phyloP scores from a whole-genome alignment of 1,139 yeast genomes.

The Yamadazyma conglobata region DNA sequence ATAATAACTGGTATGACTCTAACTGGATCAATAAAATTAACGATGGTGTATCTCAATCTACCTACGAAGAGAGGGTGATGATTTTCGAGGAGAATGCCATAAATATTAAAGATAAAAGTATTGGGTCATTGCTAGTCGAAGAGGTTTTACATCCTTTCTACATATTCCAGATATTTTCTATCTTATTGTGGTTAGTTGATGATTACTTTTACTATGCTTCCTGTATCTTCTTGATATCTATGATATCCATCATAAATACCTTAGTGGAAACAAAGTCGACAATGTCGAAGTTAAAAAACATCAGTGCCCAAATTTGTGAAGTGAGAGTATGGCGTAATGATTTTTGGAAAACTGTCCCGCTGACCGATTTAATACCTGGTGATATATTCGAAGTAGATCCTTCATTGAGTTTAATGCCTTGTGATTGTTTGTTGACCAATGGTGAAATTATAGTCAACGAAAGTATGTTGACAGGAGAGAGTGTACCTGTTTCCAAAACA shows the following conservation, averaged over 20 bases:
- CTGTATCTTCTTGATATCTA: constrained; percentile 84
- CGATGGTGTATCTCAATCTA: constrained; percentile 69
- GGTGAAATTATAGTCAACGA: constrained; percentile 96
- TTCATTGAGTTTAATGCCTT: constrained; percentile 66
- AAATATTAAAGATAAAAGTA: constrained; percentile 71
- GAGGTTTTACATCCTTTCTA: constrained; percentile 95
- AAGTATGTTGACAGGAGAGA: constrained; percentile 95
- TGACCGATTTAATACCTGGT: constrained; percentile 91
- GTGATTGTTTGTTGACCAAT: constrained; percentile 80
- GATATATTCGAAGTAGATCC: constrained; percentile 94
- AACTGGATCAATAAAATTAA: constrained; percentile 65
- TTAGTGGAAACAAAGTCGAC: constrained; percentile 80
- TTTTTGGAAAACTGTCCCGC: constrained; percentile 82
- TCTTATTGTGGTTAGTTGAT: constrained; percentile 87
- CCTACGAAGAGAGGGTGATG: constrained; percentile 61
- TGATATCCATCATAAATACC: constrained; percentile 75
- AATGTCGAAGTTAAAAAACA: constrained; percentile 64
- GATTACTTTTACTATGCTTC: constrained; percentile 90
- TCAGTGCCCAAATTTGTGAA: constrained; percentile 72
- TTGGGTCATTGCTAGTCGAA: constrained; percentile 63
- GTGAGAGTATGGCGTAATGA: constrained; percentile 90
- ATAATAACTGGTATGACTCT: constrained; percentile 80
- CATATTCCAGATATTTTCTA: constrained; percentile 88
- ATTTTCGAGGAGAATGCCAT: constrained; percentile 80
- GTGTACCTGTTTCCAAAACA: constrained; percentile 87